Base-by-base conservation (phyloP, 148 eudicot species). In the Nepenthes mirabilis region DNA sequence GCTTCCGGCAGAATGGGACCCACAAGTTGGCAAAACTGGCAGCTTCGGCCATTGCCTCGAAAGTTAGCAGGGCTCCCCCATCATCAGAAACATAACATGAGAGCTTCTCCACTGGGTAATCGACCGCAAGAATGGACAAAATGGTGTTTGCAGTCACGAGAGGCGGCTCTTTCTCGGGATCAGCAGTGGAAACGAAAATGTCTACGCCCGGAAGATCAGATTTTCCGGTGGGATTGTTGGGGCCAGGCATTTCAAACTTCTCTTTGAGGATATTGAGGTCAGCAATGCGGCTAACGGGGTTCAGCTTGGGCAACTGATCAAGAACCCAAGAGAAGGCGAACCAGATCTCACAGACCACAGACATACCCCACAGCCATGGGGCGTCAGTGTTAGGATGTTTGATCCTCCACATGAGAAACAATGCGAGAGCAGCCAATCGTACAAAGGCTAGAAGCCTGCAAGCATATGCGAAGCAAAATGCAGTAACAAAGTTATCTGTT, bases 121-220 rank as follows among this genome's bases (percentile, higher is more conserved):
- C 68, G 6, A 57, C 37, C 33, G 68, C 68, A 14, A 65, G 68
- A 57, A 65, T 65, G 55, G 68, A 65, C 34, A 65, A 47, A 36
- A 65, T 65, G 47, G 68, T 65, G 68, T 65, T 65, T 47, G 68
- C 68, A n/a, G 68, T 65, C 52, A 65, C 68, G 11, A 65, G 47
- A 49, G 68, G 68, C 33, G 68, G 68, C 61, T 65, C 68, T 57
- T 65, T 65, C 53, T 65, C 68, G 23, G 68, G 68, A 48, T 62
- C 65, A 3, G 65, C 65, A 1, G 65, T 62, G 9, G 65, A 62
- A 12, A 62, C 65, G 49, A 62, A 62, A 14, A 62, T 37, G 49
- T 62, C 65, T 45, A 62, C 49, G 14, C 65, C 65, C 11, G 65
- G 65, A 23, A 65, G 61, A 49, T 65, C 68, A 1, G 68, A 65